Evolutionary conservation across 495 filamentous ascomycete genomes (phyloP), one percentile per base, ranked within the genome.

Genomic region (Penicillium desertorum): DNA sequence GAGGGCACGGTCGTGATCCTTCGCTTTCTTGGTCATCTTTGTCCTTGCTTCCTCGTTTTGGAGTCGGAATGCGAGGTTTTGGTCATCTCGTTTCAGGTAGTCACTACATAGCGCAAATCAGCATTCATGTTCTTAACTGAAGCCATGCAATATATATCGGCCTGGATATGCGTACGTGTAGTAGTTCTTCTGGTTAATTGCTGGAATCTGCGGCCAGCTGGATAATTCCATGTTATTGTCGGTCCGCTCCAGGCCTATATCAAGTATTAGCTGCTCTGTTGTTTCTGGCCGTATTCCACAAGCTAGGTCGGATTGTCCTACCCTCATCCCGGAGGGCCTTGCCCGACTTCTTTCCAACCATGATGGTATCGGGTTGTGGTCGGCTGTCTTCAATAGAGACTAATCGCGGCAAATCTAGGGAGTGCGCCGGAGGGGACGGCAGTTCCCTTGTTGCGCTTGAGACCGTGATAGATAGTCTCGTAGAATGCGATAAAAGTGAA

Each of bases 171-270:
- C 91, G 54, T 81, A 96, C 91, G 94, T 98, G 66, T 98, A 98
- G 73, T 98, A 98, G 73, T 98, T 98, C 75, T 98, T 98, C 68
- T 98, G 94, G 67, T 98, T 98, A 70, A 98, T 98, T 66, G 92
- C 87, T 16, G 81, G 79, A 42, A 96, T 84, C 62, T 92, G 87
- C 19, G 94, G 95, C 94, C 94, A 98, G 72, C 81, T 93, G 23
- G 92, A 92, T 50, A 90, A 83, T 66, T 91, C 92, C 83, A 98
- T 91, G 68, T 92, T 92, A 80, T 98, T 98, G 77, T 98, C 94
- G 37, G 95, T 98, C 61, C 92, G 80, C 72, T 94, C 90, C 44
- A 98, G 86, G 57, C 94, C 94, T 96, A 55, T 19, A 30, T 17
- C 36, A 51, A 12, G 17, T 45, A 19, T 52, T 45, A 62, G 59